phyloP scores from a whole-genome alignment of 2,329 filamentous ascomycete species.

The Pyricularia sp. region DNA sequence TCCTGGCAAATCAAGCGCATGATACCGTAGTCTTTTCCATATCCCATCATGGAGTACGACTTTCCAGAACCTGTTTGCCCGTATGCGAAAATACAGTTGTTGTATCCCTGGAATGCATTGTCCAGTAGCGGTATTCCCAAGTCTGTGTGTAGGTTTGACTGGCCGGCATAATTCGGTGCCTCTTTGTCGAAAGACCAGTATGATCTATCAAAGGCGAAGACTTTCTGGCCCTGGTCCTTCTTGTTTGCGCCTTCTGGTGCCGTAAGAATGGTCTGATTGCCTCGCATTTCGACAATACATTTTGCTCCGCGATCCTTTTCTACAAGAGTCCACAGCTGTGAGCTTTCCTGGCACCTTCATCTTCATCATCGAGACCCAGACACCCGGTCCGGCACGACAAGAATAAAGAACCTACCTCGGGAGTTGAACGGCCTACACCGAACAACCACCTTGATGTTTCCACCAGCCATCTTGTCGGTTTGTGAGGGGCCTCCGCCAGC shows the following conservation, averaged over 20 bases:
- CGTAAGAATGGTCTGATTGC: slow-evolving; percentile 76
- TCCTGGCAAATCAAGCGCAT: slow-evolving; percentile 96
- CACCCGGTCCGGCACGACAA: neutral
- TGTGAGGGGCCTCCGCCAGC: slow-evolving; percentile 5
- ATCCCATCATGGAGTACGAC: slow-evolving; percentile 99
- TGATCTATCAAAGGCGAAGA: slow-evolving; percentile 91
- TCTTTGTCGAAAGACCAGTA: slow-evolving; percentile 95
- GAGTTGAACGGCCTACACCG: slow-evolving; percentile 91
- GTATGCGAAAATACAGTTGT: slow-evolving; percentile 99
- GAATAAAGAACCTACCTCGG: slow-evolving; percentile 53
- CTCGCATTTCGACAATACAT: slow-evolving; percentile 98
- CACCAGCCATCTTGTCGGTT: slow-evolving; percentile 54
- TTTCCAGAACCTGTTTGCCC: slow-evolving; percentile 98
- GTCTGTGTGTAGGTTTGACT: slow-evolving; percentile 81
- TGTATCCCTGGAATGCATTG: slow-evolving; percentile 97
- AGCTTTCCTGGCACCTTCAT: neutral
- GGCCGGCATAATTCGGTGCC: slow-evolving; percentile 76
- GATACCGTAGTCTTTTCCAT: slow-evolving; percentile 89
- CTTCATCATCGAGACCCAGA: neutral
- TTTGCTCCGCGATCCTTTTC: slow-evolving; percentile 85
- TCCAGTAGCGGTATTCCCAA: slow-evolving; percentile 84
- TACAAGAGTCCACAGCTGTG: slow-evolving; percentile 25
- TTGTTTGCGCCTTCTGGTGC: slow-evolving; percentile 49
- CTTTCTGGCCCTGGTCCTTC: slow-evolving; percentile 63
- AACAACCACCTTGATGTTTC: slow-evolving; percentile 99